phyloP scores from a whole-genome alignment of 805 yeast species.

The Candida rishiriensis region DNA sequence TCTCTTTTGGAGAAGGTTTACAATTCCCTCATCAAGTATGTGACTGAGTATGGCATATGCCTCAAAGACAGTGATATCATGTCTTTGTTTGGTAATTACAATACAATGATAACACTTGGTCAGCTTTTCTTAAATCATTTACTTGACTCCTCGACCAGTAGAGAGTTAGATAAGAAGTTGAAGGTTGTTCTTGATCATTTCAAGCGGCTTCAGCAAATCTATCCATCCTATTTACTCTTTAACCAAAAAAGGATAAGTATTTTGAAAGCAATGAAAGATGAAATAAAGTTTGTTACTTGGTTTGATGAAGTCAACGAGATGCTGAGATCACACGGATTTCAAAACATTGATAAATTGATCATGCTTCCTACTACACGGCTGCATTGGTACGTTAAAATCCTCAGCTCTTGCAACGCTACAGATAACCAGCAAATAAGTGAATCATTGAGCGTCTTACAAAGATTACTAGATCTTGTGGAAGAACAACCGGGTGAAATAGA shows the following conservation, averaged over 20 bases:
- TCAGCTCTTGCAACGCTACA: no score
- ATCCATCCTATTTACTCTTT: conserved; percentile 21
- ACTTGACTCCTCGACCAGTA: not conserved
- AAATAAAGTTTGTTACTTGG: conserved; percentile 12
- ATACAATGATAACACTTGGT: conserved; percentile 34
- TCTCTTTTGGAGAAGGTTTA: conserved; percentile 29
- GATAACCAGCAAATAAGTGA: no score
- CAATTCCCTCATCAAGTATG: conserved; percentile 28
- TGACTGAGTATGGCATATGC: conserved; percentile 26
- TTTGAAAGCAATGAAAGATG: conserved; percentile 1
- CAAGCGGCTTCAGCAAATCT: conserved; percentile 20
- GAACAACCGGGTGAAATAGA: no score
- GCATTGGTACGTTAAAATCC: no score
- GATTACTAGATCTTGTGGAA: no score
- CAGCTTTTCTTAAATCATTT: conserved; percentile 24
- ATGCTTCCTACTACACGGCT: conserved; percentile 2
- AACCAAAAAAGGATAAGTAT: conserved; percentile 5
- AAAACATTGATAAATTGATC: conserved; percentile 4
- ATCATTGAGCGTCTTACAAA: no score
- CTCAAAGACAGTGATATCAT: conserved; percentile 33
- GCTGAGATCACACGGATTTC: not conserved
- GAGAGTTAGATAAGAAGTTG: conserved; percentile 7
- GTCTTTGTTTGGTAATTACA: conserved; percentile 40
- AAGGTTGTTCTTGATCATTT: conserved; percentile 16
- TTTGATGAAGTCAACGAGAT: conserved; percentile 6